Base-by-base conservation (phyloP, 2,329 filamentous ascomycete species). In the Apiospora aurea region DNA sequence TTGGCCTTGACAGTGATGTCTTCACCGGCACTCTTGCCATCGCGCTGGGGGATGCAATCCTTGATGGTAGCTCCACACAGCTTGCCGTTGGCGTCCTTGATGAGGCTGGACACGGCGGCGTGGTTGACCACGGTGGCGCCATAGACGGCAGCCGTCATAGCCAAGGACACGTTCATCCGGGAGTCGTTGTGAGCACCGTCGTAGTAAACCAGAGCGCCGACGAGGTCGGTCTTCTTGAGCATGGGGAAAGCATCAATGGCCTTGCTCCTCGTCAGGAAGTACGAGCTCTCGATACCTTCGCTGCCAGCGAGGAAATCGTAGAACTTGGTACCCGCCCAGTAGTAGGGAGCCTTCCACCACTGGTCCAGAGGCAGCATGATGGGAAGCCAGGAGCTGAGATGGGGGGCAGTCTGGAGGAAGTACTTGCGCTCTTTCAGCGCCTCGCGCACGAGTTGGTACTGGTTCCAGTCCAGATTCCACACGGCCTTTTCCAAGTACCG, bases 131-230 rank as follows among this genome's bases (percentile, higher is more conserved):
- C 89, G 4, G 93, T 97, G 71, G 91, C 90, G 44, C 94, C 94
- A 80, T 96, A 97, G 61, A 97, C 85, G n/a, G 94, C 93, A 71
- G 94, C 94, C 24, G 94, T 97, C 90, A 96, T 94, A 26, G 93
- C 94, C 72, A 97, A 87, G 11, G 93, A 95, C 41, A 96, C 92
- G 79, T 97, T 97, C 94, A 97, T 97, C 69, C 94, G 90, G 26
- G 94, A 96, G 82, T 97, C 94, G 79, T 97, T 97, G 83, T 97
- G 94, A 43, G 93, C 94, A 77, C 94, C 94, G 83, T 97, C 94
- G 80, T 97, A 97, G 86, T 97, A 97, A 34, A 97, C 94, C 78
- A 97, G 84, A 72, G 94, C 94, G 73, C 94, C 94, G 64, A 95
- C 89, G 18, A 97, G 85, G 75, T 92, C 90, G 57, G 93, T 91